Evolutionary conservation across 2,329 filamentous ascomycete genomes (phyloP), one percentile per base, ranked within the genome.

Genomic region (Diaporthe eres): DNA sequence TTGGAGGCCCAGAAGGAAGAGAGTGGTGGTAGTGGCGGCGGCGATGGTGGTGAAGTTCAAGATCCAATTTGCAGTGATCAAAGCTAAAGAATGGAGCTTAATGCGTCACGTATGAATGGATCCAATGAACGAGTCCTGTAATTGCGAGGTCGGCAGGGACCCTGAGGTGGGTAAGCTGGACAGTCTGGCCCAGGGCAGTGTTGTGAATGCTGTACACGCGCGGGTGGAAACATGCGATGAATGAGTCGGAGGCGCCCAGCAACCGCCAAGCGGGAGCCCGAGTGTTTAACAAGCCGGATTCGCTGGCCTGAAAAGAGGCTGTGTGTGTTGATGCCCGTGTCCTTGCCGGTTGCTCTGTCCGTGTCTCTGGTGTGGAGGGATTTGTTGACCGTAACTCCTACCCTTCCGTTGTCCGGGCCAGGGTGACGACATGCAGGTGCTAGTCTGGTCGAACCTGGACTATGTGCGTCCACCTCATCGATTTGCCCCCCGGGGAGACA

Each of bases 401-500:
- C 34, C 65, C 49, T 68, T 70, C 34, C 19, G 49, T 53, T 70
- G 34, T 70, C 49, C 22, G 34, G n/a, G 49, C 65, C 22, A 55
- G 65, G 65, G 65, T 70, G 65, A 70, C 65, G 65, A 70, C 49
- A 70, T 70, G 65, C 65, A 42, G 19, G 49, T 28, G 34, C 65
- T 55, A 42, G 65, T 22, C 65, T 55, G 47, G 31, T 70, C 65
- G 49, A 55, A 22, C 47, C 49, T 55, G 49, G 47, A 42, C 65
- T 53, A 42, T 53, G 47, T 42, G 65, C 34, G 65, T 70, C 65
- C 65, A 70, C 49, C 65, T 70, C 49, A 55, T 70, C 49, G 65
- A 70, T 55, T 70, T 10, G 49, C 65, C 34, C 49, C 65, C 65
- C 49, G 65, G 65, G 49, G 65, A 70, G 49, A 25, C 49, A 37